Evolutionary conservation across 2,329 filamentous ascomycete genomes (phyloP), one percentile per base, ranked within the genome.

Genomic region (Xylariales sp.): DNA sequence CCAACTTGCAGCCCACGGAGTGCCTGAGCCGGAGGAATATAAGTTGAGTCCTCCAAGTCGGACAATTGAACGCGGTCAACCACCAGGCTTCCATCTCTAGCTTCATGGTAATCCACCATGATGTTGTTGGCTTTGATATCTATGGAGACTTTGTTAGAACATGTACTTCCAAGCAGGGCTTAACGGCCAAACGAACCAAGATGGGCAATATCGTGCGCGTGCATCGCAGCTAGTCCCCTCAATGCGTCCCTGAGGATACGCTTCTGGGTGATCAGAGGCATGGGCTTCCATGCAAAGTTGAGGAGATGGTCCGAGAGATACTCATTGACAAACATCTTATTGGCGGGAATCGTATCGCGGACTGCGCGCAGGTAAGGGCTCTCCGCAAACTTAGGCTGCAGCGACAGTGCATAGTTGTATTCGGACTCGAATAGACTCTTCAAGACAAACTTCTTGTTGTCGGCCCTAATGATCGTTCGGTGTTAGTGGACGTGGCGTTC

Each of bases 71-170:
- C 62, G 14, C 54, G 53, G 38, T 65, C 55, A 11, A 60, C 56
- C 10, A 49, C 45, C 21, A 57, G 50, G 35, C 53, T 55, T 12
- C 56, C 43, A 4, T 49, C 40, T n/a, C n/a, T n/a, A 10, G 49
- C 51, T 21, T 61, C 54, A 11, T 55, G 54, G 40, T 60, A 65
- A 39, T 67, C 61, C 11, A 68, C 40, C 50, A 69, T 56, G 36
- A 69, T 63, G 36, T 68, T 69, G 45, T 68, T 60, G 29, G 63
- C 52, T 47, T 69, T 69, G 42, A 67, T 62, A 46, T 68, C 63
- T 60, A 47, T 27, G 28, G 47, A 24, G 24, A n/a, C n/a, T n/a
- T n/a, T n/a, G n/a, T n/a, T n/a, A n/a, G n/a, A n/a, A n/a, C n/a
- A n/a, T n/a, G n/a, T n/a, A n/a, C n/a, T n/a, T n/a, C n/a, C n/a